A percentile compares a stretch with the other conserved stretches of the same genome.
These are phyloP conservation scores for Fusarium falciforme DNA, from an alignment of 2,329 filamentous ascomycete genomes.

Conservation along the genomic window DNA sequence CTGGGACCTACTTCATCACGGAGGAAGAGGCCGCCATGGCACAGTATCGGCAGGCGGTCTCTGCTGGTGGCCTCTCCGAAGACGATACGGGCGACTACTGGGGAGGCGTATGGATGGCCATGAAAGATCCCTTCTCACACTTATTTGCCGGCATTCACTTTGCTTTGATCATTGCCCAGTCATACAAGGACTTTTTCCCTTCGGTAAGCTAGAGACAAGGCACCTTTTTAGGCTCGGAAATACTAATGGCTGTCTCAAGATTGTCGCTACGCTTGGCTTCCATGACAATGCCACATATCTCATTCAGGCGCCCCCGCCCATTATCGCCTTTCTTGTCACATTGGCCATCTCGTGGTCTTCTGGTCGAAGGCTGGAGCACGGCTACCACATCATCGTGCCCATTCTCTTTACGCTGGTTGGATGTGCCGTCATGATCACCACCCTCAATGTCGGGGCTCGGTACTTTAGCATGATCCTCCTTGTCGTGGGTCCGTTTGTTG, in stretches of 20 bases:
- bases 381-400: conserved; percentile 54
- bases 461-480: conserved; percentile 57
- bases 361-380: conserved; percentile 51
- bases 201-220: conserved; percentile 39
- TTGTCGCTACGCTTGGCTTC: conserved; percentile 46
- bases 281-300: conserved; percentile 49
- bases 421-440: conserved; percentile 56
- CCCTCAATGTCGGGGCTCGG: conserved; percentile 53
- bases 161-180: conserved; percentile 55
- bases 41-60: conserved; percentile 50
- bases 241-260: conserved; percentile 24
- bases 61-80: conserved; percentile 49
- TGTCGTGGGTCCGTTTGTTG: conserved; percentile 52
- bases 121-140: conserved; percentile 52
- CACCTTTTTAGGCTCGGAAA: background rate
- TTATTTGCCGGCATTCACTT: conserved; percentile 54
- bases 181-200: conserved; percentile 58
- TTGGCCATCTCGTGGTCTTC: conserved; percentile 53
- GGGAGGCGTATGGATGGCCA: conserved; percentile 50
- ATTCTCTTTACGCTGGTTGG: conserved; percentile 52
- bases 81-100: conserved; percentile 54
- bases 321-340: conserved; percentile 55
- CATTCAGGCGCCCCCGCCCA: conserved; percentile 55
- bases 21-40: conserved; percentile 54
- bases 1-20: conserved; percentile 50